Base-by-base conservation (phyloP, 1,139 yeast species). In the Saccharomyces pastorianus region DNA sequence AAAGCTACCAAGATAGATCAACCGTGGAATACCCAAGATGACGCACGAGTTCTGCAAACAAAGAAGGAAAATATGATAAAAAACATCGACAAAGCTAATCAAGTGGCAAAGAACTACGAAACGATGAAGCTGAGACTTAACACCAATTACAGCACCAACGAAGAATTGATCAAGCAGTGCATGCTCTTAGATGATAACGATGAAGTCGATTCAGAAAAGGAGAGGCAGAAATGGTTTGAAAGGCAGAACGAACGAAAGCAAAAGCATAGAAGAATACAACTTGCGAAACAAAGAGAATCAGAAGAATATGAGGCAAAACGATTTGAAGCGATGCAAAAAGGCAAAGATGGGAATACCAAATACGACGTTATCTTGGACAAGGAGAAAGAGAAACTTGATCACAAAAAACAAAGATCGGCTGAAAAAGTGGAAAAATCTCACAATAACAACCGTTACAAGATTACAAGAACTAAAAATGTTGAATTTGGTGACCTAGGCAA, bases 281-380 rank as follows among this genome's bases (percentile, higher is more conserved):
- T 66, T 3, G 58, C 58, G 11, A 61, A 56, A 41, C 71, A 68
- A 53, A 47, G 53, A 32, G 64, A 61, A 50, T 31, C 62, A 9
- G 71, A 68, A 52, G 63, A 62, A 27, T 54, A 60, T 47, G 68
- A 66, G 52, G 56, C 56, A 13, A 61, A 58, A n/a, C 61, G 55
- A 52, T 42, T 38, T 4, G 44, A 25, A 2, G 23, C 44, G 5
- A 2, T 62, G 50, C 49, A 55, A 49, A 52, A 50, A 47, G 44
- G 42, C 49, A 13, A 49, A 47, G 27, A 38, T 34, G 8, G 46
- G 48, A 4, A 20, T 38, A 13, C 44, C 44, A 38, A 20, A 20
- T 38, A 20, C 17, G 25, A 38, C 6, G 25, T 38, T n/a, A 13
- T 2, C 44, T 2, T 3, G 11, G 25, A 38, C 13, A 11, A 13